Evolutionary conservation across 2,329 filamentous ascomycete genomes (phyloP), one percentile per base, ranked within the genome.

Genomic region (Xylariaceae sp.): DNA sequence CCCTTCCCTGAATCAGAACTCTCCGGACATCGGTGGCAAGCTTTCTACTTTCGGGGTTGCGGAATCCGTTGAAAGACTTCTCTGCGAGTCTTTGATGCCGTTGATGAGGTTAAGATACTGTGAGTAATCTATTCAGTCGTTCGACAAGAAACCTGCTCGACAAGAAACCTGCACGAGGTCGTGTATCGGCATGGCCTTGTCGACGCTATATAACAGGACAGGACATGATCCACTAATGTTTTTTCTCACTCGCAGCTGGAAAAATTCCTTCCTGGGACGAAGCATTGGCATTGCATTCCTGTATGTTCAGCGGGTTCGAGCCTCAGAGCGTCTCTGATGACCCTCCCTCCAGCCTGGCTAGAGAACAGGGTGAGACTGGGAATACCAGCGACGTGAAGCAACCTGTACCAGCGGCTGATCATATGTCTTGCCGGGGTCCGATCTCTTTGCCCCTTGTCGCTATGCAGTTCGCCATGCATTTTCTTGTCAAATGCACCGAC

Each of bases 401-500:
- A 54, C 58, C 64, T 74, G 49, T 34, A 10, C 10, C 2, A 52
- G 60, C 65, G 4, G 62, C 62, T 9, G 75, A 78, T 49, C 67
- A 73, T 54, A 60, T 73, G 0, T 55, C 63, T 7, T 65, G 61
- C 11, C 67, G 74, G 34, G 68, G 68, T 0, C 66, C 75, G 13
- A 65, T 76, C 39, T 86, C 82, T 51, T 73, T 85, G 41, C 80
- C 82, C 1, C 72, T 87, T 34, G 65, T 83, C 34, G 79, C 81
- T 1, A 89, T 90, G 80, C 88, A 95, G 64, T 94, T 92, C 65
- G 80, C 86, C 0, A 77, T 96, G 30, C 85, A 87, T 1, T 89
- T 92, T 67, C 85, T 96, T 61, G 82, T 89, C 6, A 86, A 85
- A 60, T 96, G 90, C 71, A 91, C 89, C 0, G 86, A 94, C 56